Conservation (phyloP, 345 rosid species). For the Viola odorata region DNA sequence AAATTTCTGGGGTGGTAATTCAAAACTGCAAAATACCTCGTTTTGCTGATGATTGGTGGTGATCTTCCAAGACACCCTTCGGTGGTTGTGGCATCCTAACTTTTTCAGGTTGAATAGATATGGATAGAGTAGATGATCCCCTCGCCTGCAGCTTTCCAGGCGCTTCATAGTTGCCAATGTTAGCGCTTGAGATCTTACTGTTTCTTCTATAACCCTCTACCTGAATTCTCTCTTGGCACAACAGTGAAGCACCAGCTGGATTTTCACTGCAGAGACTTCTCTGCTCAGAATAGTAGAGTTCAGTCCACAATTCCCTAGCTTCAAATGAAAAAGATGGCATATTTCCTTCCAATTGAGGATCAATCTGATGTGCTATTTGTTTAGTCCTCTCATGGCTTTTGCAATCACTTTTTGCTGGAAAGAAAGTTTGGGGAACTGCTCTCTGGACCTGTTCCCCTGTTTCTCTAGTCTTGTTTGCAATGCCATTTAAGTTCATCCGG, state of each 20-base stretch:
- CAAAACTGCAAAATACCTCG: too few species aligned
- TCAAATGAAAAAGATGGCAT: slow-evolving; percentile 26
- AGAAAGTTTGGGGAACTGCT: slow-evolving; percentile 21
- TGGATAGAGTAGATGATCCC: slow-evolving; percentile 10
- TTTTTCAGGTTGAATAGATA: slow-evolving; percentile 17
- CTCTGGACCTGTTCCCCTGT: slow-evolving; percentile 4
- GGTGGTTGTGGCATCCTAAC: slow-evolving; percentile 26
- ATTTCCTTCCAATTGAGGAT: too few species aligned
- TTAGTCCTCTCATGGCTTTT: slow-evolving; percentile 23
- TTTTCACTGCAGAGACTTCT: slow-evolving; percentile 17
- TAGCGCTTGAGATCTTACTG: slow-evolving; percentile 12
- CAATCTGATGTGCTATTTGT: slow-evolving; percentile 19
- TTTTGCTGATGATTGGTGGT: slow-evolving; percentile 18
- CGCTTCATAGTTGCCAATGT: slow-evolving; percentile 13
- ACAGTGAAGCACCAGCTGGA: slow-evolving; percentile 16
- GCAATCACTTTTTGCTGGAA: slow-evolving; percentile 22
- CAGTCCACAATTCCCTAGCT: slow-evolving; percentile 46
- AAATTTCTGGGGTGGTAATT: too few species aligned
- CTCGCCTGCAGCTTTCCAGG: slow-evolving; percentile 23
- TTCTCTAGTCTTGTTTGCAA: slow-evolving; percentile 11
- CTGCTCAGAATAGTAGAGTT: slow-evolving; percentile 27
- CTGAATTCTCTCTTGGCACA: slow-evolving; percentile 20
- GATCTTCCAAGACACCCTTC: slow-evolving; percentile 11
- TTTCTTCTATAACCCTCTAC: slow-evolving; percentile 20
- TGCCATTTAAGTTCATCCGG: slow-evolving; percentile 15